A percentile compares a stretch with the other conserved stretches of the same genome.
Conservation (phyloP, 768 basidiomycete species). For the Sarcomyxa edulis region DNA sequence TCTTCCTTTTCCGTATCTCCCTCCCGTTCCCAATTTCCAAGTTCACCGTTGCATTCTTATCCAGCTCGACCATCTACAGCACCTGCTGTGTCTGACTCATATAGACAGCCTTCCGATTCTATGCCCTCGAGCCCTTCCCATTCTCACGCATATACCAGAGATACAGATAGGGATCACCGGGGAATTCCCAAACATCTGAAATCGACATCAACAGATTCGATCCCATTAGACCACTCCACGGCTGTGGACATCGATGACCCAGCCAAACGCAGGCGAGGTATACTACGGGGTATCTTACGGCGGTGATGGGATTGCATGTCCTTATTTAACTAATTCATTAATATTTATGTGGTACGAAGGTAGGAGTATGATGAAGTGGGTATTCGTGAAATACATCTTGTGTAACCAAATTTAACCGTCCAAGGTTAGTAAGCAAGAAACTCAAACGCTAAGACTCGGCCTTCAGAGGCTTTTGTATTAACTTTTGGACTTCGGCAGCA, state of each 20-base stretch:
- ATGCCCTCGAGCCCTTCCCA: too few relatives aligned
- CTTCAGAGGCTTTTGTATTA: conserved; percentile 41
- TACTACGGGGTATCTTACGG: conserved; percentile 39
- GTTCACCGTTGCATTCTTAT: conserved; percentile 14
- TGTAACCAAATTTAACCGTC: not conserved
- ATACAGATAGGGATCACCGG: too few relatives aligned
- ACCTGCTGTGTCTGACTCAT: conserved; percentile 28
- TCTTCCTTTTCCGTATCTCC: not conserved
- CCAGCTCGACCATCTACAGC: conserved; percentile 44
- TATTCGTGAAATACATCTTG: not conserved
- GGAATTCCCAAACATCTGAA: conserved; percentile 41
- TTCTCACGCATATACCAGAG: too few relatives aligned
- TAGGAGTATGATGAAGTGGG: conserved; percentile 2
- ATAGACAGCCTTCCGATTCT: not conserved
- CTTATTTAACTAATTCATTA: conserved; percentile 3
- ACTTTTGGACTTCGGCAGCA: conserved; percentile 61
- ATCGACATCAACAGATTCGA: conserved; percentile 53
- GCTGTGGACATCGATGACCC: conserved; percentile 30
- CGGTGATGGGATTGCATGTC: conserved; percentile 18
- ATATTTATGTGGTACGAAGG: conserved; percentile 2
- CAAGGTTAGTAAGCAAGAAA: not conserved
- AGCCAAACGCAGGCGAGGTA: conserved; percentile 33
- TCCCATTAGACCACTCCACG: conserved; percentile 29
- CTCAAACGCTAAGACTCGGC: conserved; percentile 10
- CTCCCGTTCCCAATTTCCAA: not conserved